Conservation (phyloP, 768 basidiomycete species). For the Calvatia gigantea region DNA sequence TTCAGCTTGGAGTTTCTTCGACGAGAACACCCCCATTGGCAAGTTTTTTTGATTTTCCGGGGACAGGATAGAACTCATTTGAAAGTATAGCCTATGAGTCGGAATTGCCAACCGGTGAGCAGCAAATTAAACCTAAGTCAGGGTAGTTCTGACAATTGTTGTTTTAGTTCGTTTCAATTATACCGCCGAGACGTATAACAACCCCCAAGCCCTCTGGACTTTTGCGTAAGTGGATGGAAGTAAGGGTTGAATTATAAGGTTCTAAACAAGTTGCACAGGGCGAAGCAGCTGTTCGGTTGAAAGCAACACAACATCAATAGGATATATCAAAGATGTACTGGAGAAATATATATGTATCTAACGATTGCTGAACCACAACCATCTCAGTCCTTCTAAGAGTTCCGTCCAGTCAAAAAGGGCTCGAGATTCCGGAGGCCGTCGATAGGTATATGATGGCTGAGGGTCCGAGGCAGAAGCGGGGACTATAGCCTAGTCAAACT, state of each 20-base stretch:
- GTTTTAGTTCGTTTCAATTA: constrained; percentile 54
- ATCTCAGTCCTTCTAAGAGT: constrained; percentile 44
- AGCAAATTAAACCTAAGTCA: not conserved
- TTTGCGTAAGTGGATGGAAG: constrained; percentile 42
- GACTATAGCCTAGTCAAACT: not conserved
- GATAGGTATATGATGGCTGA: constrained; percentile 4
- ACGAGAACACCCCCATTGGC: constrained; percentile 41
- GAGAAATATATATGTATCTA: constrained; percentile 32
- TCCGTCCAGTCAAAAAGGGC: constrained; percentile 16
- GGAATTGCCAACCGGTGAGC: constrained; percentile 33
- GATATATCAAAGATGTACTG: constrained; percentile 38
- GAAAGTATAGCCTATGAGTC: constrained; percentile 35
- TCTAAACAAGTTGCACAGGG: not conserved
- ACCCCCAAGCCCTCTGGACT: constrained; percentile 57
- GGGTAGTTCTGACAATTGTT: not conserved
- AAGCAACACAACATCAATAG: not conserved
- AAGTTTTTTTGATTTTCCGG: not conserved
- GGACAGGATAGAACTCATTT: not conserved
- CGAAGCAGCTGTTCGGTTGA: not conserved
- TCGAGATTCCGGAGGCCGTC: constrained; percentile 15
- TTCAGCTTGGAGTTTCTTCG: constrained; percentile 41
- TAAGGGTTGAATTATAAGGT: not conserved
- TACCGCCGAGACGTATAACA: constrained; percentile 59
- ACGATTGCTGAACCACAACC: constrained; percentile 48
- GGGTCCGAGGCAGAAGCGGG: constrained; percentile 6